Evolutionary conservation across 202 grass and related monocot genomes (phyloP).

Genomic region (Musa balbisiana): DNA sequence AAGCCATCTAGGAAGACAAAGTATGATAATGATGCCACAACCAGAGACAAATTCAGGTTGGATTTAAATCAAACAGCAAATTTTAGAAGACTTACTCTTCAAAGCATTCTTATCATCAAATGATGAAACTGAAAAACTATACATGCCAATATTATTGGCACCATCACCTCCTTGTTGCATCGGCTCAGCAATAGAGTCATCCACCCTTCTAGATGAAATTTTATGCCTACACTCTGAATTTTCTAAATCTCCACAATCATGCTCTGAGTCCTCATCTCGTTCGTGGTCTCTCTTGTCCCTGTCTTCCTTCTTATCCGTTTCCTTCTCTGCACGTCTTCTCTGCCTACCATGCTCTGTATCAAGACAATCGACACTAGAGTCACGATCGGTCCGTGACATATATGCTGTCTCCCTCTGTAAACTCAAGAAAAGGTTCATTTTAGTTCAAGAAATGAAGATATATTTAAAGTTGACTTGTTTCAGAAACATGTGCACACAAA

Average conservation of each 20-base stretch:
- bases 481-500: not conserved
- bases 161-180: constrained; percentile 40
- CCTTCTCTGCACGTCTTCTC: constrained; percentile 55
- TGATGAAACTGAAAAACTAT: constrained; percentile 52
- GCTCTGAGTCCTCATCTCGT: constrained; percentile 80
- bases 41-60: not conserved
- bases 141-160: constrained; percentile 35
- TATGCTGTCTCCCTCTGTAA: constrained; percentile 71
- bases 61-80: not conserved
- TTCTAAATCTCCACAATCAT: constrained; percentile 64
- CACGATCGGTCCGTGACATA: constrained; percentile 45
- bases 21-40: not conserved
- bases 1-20: not conserved
- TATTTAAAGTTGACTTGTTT: no score
- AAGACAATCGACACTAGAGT: constrained; percentile 75
- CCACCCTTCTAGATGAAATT: constrained; percentile 48
- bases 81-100: constrained; percentile 65
- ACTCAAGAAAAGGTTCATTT: not conserved
- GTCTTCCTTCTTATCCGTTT: constrained; percentile 82
- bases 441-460: not conserved
- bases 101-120: constrained; percentile 80
- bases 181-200: constrained; percentile 44
- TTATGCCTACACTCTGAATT: constrained; percentile 44
- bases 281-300: constrained; percentile 72
- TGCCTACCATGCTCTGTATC: constrained; percentile 78